Conservation (phyloP, 768 basidiomycete genomes). For the Lentinula sp. region DNA sequence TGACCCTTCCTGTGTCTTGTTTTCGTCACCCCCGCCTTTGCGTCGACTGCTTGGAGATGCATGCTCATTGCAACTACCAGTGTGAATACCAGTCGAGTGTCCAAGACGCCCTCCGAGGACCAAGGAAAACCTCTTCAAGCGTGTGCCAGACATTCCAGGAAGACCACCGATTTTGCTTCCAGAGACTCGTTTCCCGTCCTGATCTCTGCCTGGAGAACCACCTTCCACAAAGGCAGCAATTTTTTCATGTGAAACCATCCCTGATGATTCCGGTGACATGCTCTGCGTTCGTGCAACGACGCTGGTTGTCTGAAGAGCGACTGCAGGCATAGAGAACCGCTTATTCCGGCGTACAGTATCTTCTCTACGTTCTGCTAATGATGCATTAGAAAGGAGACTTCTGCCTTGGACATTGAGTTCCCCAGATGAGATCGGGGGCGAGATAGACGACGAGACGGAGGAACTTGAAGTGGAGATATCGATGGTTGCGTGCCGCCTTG, state of each 20-base stretch:
- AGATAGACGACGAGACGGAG: not conserved
- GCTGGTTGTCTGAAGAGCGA: constrained; percentile 66
- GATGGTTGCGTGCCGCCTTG: constrained; percentile 4
- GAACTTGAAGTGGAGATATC: not conserved
- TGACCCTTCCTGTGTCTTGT: constrained; percentile 9
- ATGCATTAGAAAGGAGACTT: not conserved
- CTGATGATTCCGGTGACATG: not conserved
- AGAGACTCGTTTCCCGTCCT: not conserved
- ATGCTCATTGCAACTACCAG: not conserved
- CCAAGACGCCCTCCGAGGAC: constrained; percentile 36
- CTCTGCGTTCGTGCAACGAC: constrained; percentile 53
- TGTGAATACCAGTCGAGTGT: not conserved
- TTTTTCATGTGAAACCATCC: constrained; percentile 8
- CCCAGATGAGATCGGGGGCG: not conserved
- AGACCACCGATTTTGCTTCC: not conserved
- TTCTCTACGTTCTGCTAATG: constrained; percentile 31
- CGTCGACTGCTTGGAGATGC: constrained; percentile 16
- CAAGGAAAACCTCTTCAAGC: constrained; percentile 52
- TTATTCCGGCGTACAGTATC: constrained; percentile 59
- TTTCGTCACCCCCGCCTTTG: constrained; percentile 33
- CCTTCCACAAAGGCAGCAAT: constrained; percentile 23
- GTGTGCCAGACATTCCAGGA: constrained; percentile 3
- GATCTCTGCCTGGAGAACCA: not conserved
- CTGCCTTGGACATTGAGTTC: not conserved
- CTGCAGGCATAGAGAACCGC: constrained; percentile 72